A percentile compares a stretch with the other conserved stretches of the same genome.
Evolutionary conservation across 495 filamentous ascomycete species (phyloP).

Genomic region (Letharia columbiana): DNA sequence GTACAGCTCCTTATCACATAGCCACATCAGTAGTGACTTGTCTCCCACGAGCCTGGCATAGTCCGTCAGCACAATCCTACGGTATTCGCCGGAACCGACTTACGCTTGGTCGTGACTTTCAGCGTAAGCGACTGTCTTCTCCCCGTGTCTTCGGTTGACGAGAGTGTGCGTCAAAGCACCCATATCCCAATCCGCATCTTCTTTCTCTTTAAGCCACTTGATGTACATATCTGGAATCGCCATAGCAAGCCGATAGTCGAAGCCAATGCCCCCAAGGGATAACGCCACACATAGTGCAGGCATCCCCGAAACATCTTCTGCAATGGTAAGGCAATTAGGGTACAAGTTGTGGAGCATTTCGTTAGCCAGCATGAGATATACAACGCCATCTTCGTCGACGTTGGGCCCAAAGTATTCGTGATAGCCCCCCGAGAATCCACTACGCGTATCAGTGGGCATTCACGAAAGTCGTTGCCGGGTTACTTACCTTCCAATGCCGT

Average conservation of each 20-base stretch:
- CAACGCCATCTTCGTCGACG: constrained; percentile 93
- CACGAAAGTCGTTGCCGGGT: neutral
- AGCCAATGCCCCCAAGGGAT: constrained; percentile 81
- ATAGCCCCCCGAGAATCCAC: constrained; percentile 95
- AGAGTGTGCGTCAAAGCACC: constrained; percentile 74
- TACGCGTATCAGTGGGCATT: constrained; percentile 33
- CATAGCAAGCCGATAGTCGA: constrained; percentile 97
- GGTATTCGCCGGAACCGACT: constrained; percentile 31
- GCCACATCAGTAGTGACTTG: constrained; percentile 94
- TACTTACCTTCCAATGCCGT: constrained; percentile 95
- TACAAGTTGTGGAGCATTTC: constrained; percentile 89
- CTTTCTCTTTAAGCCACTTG: constrained; percentile 90
- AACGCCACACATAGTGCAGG: constrained; percentile 83
- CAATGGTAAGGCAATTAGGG: constrained; percentile 79
- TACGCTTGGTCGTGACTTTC: constrained; percentile 98
- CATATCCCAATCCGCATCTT: constrained; percentile 91
- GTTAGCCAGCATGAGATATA: constrained; percentile 94
- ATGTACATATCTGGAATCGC: constrained; percentile 98
- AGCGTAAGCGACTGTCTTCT: constrained; percentile 97
- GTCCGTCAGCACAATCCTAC: constrained; percentile 28
- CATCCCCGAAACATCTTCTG: constrained; percentile 98
- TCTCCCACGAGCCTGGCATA: constrained; percentile 77
- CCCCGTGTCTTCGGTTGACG: constrained; percentile 86
- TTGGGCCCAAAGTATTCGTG: constrained; percentile 92
- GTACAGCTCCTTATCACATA: constrained; percentile 95